phyloP scores from a whole-genome alignment of 257 asterid species.

The Solanum infundibuliforme region DNA sequence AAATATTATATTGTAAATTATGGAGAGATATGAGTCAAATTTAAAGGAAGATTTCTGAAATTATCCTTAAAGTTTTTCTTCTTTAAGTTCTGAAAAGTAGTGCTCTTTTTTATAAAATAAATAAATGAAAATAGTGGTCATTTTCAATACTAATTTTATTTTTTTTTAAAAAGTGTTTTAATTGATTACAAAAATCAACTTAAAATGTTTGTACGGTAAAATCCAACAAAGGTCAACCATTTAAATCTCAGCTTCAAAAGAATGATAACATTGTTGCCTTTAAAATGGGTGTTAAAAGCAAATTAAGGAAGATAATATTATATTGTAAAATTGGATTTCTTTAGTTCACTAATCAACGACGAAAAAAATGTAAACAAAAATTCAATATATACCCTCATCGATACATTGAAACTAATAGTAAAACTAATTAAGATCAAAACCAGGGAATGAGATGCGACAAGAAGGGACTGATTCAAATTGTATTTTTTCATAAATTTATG shows the following conservation, averaged over 20 bases:
- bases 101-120: neutral
- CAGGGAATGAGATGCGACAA: neutral
- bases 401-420: neutral
- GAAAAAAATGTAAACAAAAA: neutral
- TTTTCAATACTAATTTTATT: neutral
- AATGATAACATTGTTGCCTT: neutral
- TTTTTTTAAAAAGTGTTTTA: neutral
- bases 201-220: neutral
- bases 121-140: neutral
- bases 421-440: neutral
- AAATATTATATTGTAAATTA: neutral
- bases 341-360: neutral
- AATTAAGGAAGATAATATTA: neutral
- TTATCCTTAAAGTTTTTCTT: neutral
- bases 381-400: neutral
- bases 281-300: neutral
- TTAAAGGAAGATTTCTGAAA: neutral
- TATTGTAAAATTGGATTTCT: neutral
- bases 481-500: neutral
- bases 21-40: neutral
- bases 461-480: neutral
- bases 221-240: neutral
- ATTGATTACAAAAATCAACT: neutral
- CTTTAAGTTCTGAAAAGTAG: neutral
- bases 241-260: neutral